Conservation (phyloP, 371 early-diverging fungal species). For the Chytridiales sp. region DNA sequence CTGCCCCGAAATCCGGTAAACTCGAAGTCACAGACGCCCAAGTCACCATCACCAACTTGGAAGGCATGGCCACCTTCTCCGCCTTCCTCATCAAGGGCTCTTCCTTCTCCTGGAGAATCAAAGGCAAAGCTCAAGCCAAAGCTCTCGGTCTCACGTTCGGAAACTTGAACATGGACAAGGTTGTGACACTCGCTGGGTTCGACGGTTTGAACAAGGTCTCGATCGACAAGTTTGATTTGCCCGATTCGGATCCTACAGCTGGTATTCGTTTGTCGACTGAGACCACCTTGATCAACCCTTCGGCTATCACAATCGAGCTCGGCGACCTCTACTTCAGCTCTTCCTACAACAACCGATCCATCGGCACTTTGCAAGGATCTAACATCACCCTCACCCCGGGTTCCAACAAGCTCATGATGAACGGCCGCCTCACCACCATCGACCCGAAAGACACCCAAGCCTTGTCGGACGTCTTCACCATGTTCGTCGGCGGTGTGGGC, state of each 20-base stretch:
- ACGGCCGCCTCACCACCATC: slow-evolving; percentile 4
- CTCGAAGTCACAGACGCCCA: slow-evolving; percentile 1
- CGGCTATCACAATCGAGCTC: slow-evolving; percentile 14
- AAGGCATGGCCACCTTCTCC: slow-evolving; percentile 17
- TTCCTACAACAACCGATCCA: too few relatives aligned
- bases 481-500: slow-evolving; percentile 11
- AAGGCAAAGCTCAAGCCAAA: slow-evolving; percentile 9
- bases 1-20: slow-evolving; percentile 1
- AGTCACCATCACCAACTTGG: not conserved
- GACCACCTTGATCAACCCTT: slow-evolving; percentile 7
- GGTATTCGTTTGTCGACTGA: not conserved
- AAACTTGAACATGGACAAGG: slow-evolving; percentile 18
- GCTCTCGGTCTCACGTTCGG: slow-evolving; percentile 22
- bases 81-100: slow-evolving; percentile 3
- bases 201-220: slow-evolving; percentile 1
- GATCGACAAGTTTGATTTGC: not conserved
- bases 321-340: slow-evolving; percentile 12
- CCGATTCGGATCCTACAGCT: too few relatives aligned
- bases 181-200: not conserved
- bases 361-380: not conserved
- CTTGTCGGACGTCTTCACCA: slow-evolving; percentile 5
- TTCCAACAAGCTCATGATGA: not conserved
- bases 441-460: not conserved
- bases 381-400: not conserved
- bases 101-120: slow-evolving; percentile 17